Conservation (phyloP, 345 rosid genomes). For the Reutealis trisperma region DNA sequence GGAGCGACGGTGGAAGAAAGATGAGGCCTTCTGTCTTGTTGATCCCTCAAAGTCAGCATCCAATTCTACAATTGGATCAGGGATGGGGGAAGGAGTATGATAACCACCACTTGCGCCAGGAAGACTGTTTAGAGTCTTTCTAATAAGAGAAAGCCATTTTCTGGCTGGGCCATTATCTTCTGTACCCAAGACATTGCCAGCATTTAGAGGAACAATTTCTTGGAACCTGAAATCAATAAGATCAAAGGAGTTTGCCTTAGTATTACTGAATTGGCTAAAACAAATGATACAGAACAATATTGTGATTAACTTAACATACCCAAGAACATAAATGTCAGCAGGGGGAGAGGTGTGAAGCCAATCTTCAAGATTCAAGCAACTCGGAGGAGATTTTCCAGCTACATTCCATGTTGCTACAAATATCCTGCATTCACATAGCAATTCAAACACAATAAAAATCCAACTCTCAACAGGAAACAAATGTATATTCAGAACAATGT, state of each 20-base stretch:
- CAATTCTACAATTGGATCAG: constrained; percentile 81
- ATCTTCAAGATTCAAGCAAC: constrained; percentile 75
- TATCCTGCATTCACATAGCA: constrained; percentile 41
- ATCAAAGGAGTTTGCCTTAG: constrained; percentile 14
- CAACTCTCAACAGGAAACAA: constrained; percentile 11
- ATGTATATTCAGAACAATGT: neutral
- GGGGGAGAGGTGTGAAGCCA: constrained; percentile 96
- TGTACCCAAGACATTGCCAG: constrained; percentile 94
- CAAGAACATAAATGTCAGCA: constrained; percentile 95
- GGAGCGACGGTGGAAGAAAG: constrained; percentile 73
- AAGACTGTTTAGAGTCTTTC: constrained; percentile 83
- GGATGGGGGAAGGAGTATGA: constrained; percentile 76
- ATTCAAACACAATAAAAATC: constrained; percentile 12
- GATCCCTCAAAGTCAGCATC: constrained; percentile 87
- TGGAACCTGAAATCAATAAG: constrained; percentile 62
- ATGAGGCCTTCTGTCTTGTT: constrained; percentile 48
- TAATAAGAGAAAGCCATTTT: constrained; percentile 87
- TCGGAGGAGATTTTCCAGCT: constrained; percentile 96
- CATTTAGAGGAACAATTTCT: constrained; percentile 97
- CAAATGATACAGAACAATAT: neutral
- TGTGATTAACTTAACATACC: constrained; percentile 44
- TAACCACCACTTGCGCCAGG: constrained; percentile 61
- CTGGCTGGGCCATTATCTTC: constrained; percentile 94
- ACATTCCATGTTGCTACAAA: constrained; percentile 99
- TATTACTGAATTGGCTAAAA: neutral